Evolutionary conservation across 345 rosid genomes (phyloP).

Genomic region (Gossypium arboreum): DNA sequence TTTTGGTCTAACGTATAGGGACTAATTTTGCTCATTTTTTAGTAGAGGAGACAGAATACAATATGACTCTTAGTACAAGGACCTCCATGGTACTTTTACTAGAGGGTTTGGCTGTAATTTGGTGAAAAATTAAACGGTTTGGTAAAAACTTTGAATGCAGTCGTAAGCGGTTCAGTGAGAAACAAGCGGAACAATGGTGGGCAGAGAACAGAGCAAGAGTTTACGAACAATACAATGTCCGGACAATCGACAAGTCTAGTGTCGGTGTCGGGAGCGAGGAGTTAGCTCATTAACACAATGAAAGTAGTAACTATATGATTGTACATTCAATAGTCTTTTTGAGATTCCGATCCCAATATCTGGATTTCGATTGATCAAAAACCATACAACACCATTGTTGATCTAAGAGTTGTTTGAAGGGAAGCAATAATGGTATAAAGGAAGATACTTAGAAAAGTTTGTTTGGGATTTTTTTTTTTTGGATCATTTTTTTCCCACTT

Average conservation of each 20-base stretch:
- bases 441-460: slow-evolving; percentile 24
- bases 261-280: slow-evolving; percentile 77
- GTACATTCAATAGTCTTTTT: slow-evolving; percentile 30
- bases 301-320: slow-evolving; percentile 24
- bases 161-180: slow-evolving; percentile 90
- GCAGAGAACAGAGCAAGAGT: slow-evolving; percentile 87
- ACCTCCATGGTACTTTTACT: no score
- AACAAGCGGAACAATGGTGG: slow-evolving; percentile 99
- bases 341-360: slow-evolving; percentile 23
- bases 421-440: slow-evolving; percentile 24
- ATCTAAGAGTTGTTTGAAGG: slow-evolving; percentile 9
- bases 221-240: slow-evolving; percentile 82
- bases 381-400: neutral
- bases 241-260: slow-evolving; percentile 70
- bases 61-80: no score
- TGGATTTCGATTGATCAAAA: slow-evolving; percentile 27
- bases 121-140: neutral
- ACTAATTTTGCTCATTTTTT: no score
- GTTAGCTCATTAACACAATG: slow-evolving; percentile 43
- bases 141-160: slow-evolving; percentile 40
- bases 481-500: slow-evolving; percentile 9
- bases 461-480: slow-evolving; percentile 21
- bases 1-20: no score
- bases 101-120: no score
- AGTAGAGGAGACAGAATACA: no score